A percentile compares a stretch with the other conserved stretches of the same genome.
These are phyloP conservation scores for Hypoxylon crocopeplum DNA, from an alignment of 495 filamentous ascomycete genomes.

Conservation along the genomic window DNA sequence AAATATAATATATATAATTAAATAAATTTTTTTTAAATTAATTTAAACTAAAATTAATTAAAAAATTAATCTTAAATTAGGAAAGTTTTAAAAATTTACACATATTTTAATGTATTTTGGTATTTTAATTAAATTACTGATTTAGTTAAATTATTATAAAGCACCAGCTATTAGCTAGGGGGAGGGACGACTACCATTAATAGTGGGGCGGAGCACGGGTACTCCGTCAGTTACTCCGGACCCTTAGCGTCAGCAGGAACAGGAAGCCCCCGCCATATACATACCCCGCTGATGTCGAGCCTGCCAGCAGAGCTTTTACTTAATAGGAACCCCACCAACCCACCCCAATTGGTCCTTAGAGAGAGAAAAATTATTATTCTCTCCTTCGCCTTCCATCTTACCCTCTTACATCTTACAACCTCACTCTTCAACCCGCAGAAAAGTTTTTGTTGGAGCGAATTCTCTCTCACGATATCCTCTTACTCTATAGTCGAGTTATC, in stretches of 20 bases:
- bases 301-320: too few relatives aligned
- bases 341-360: slow-evolving; percentile 12
- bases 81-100: too few relatives aligned
- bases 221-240: slow-evolving; percentile 34
- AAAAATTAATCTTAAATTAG: too few relatives aligned
- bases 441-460: not conserved
- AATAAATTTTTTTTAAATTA: too few relatives aligned
- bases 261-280: slow-evolving; percentile 2
- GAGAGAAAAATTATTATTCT: slow-evolving; percentile 17
- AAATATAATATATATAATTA: too few relatives aligned
- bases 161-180: too few relatives aligned
- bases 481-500: slow-evolving; percentile 1
- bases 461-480: not conserved
- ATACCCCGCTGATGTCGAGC: slow-evolving; percentile 32
- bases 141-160: too few relatives aligned
- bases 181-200: too few relatives aligned
- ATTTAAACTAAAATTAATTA: too few relatives aligned
- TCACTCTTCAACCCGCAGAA: not conserved
- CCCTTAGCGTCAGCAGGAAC: slow-evolving; percentile 7
- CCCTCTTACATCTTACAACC: not conserved
- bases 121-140: too few relatives aligned
- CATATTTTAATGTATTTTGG: too few relatives aligned
- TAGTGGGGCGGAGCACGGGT: too few relatives aligned
- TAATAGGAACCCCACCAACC: slow-evolving; percentile 30
- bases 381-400: slow-evolving; percentile 1